Base-by-base conservation (phyloP, 495 filamentous ascomycete species). In the Friedmanniomyces endolithicus region DNA sequence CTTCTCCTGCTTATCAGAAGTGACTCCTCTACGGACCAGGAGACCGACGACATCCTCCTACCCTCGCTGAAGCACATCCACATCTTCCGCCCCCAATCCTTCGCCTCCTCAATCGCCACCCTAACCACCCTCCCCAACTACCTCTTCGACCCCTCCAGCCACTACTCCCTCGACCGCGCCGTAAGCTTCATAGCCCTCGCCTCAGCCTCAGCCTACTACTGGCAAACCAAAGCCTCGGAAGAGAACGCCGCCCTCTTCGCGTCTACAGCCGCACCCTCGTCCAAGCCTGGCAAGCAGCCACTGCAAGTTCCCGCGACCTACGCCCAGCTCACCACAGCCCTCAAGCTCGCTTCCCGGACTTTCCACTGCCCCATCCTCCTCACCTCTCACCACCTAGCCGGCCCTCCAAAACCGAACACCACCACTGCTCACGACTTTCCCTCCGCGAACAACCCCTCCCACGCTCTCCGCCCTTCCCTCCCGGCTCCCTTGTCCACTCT, bases 11-110 rank as follows among this genome's bases (percentile, higher is more conserved):
- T 50, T 1, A 31, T 34, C 9, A n/a, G 48, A 24, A 31, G 17
- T 34, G 47, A 20, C 33, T 33, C 35, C 40, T 1, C 46, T 17
- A 57, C 33, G 3, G 17, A 22, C 1, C 43, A 62, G n/a, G 27
- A 49, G 17, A 33, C 50, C 17, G 47, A 48, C 6, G 66, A 62
- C 6, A 53, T 72, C 9, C 24, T 68, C 35, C 33, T 25, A 19
- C 24, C 41, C 20, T 63, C 68, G 11, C 59, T 74, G 1, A 43
- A 55, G 17, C 73, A 76, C 52, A 58, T 77, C 25, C 74, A 76
- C 56, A 64, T 76, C 53, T 80, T 82, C 68, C 75, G 71, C 6
- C 78, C 79, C 0, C 71, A 79, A 48, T 76, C 77, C 0, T 76
- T 75, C 16, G 58, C 66, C 1, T 68, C 76, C 23, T 65, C 82